Evolutionary conservation across 805 yeast genomes (phyloP), one percentile per base, ranked within the genome.

Genomic region (Wickerhamomyces subpelliculosus): DNA sequence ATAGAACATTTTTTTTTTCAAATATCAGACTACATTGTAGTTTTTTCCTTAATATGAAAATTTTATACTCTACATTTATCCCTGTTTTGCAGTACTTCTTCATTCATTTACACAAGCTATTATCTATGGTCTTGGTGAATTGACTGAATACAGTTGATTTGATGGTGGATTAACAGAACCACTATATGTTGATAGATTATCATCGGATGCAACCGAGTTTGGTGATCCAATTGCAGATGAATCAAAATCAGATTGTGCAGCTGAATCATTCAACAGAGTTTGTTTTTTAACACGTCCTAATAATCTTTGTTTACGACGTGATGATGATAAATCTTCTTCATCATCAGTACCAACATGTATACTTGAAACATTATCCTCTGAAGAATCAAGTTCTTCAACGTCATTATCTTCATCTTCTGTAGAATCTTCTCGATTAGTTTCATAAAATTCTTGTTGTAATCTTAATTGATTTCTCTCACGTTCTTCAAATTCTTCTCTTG

Each of bases 401-500:
- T 40, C 51, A 8, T 37, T 47, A 9, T 41, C 49, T 16, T 53
- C 56, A 4, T 40, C 48, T 24, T 41, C 49, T 3, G 46, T 41
- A 2, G 39, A 32, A 21, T 39, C 46, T 13, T 55, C 65, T 22
- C 35, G 42, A 27, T 52, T 59, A 1, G 45, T 47, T 22, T 44
- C 46, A 41, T 58, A 62, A 29, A 63, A 37, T 9, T 40, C 37
- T 33, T 43, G 52, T 37, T 59, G 57, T 27, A 40, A 44, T 12
- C 43, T 49, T 5, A 46, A 35, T 22, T 58, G 45, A 20, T 45
- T 30, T 25, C 47, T 38, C 21, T 60, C 46, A 18, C 41, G 36
- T 0, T 50, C 39, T 16, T 59, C 60, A 40, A 60, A 52, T 34
- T 54, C 49, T 19, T 57, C 51, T 26, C 73, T 61, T 3, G 81